phyloP scores from a whole-genome alignment of 371 early-diverging fungal species.

The Phascolomyces articulosus region DNA sequence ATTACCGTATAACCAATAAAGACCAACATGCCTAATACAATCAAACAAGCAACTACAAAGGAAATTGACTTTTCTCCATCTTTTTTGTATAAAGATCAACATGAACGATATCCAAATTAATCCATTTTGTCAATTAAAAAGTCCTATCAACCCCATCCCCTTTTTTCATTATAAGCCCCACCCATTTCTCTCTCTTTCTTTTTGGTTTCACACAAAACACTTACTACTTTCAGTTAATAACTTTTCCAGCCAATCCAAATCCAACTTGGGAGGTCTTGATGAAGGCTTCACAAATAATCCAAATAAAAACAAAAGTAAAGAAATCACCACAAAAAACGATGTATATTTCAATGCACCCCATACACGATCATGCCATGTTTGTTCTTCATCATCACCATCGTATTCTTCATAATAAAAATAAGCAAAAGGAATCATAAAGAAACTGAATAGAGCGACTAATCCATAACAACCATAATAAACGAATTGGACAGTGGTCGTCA shows the following conservation, averaged over 20 bases:
- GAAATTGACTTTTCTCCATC: slow-evolving; percentile 55
- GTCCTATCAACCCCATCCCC: background rate
- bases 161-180: slow-evolving; percentile 41
- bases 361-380: slow-evolving; percentile 33
- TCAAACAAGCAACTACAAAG: slow-evolving; percentile 54
- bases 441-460: slow-evolving; percentile 52
- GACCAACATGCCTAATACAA: slow-evolving; percentile 48
- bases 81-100: slow-evolving; percentile 10
- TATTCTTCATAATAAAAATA: slow-evolving; percentile 73
- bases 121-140: too few relatives aligned
- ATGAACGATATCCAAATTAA: background rate
- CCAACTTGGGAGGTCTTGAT: slow-evolving; percentile 35
- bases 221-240: slow-evolving; percentile 52
- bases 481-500: slow-evolving; percentile 44
- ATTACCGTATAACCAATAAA: slow-evolving; percentile 57
- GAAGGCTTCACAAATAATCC: slow-evolving; percentile 52
- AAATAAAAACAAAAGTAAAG: slow-evolving; percentile 40
- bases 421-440: slow-evolving; percentile 62
- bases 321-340: slow-evolving; percentile 56
- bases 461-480: slow-evolving; percentile 68
- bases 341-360: slow-evolving; percentile 57
- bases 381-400: slow-evolving; percentile 52
- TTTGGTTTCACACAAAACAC: background rate
- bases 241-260: slow-evolving; percentile 60
- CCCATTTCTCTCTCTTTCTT: background rate